These are phyloP conservation scores for Xylaria sp. DNA, from an alignment of 2,329 filamentous ascomycete genomes.

Conservation along the genomic window DNA sequence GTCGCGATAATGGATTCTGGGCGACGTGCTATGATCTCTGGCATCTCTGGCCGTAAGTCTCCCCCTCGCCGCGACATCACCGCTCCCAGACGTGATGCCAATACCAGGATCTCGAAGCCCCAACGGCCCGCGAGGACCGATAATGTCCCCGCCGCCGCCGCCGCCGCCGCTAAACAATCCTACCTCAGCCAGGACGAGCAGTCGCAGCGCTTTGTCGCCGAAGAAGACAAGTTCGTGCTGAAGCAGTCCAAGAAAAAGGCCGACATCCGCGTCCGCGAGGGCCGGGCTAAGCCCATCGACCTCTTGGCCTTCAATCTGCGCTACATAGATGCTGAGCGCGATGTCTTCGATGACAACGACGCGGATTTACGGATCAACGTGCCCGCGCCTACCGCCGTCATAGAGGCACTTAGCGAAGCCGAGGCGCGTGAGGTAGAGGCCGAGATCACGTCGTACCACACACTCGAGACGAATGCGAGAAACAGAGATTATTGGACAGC, in stretches of 20 bases:
- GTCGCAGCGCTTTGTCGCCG: constrained; percentile 84
- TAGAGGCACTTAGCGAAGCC: constrained; percentile 74
- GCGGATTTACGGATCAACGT: constrained; percentile 78
- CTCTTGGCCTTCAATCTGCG: constrained; percentile 91
- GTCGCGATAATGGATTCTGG: constrained; percentile 62
- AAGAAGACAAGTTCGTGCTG: constrained; percentile 95
- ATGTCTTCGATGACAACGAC: constrained; percentile 87
- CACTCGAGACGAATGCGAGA: constrained; percentile 79
- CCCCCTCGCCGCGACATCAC: constrained; percentile 62
- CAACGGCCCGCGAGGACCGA: constrained; percentile 49
- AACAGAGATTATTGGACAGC: constrained; percentile 95
- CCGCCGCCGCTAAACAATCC: constrained; percentile 49
- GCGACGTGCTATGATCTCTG: constrained; percentile 65
- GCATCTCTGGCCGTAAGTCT: constrained; percentile 60
- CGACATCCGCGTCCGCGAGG: constrained; percentile 90
- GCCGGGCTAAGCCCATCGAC: constrained; percentile 91
- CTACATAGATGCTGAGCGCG: constrained; percentile 85
- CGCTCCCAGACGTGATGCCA: constrained; percentile 66
- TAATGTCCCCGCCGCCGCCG: constrained; percentile 46
- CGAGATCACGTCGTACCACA: constrained; percentile 83
- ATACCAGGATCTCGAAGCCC: constrained; percentile 67
- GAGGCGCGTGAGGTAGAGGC: constrained; percentile 81
- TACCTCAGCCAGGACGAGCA: constrained; percentile 80
- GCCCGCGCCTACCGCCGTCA: constrained; percentile 81
- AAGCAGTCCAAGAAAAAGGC: constrained; percentile 99